Evolutionary conservation across 1,284 basidiomycete species (phyloP), one percentile per base, ranked within the genome.

Genomic region (Cryptococcus deneoformans): DNA sequence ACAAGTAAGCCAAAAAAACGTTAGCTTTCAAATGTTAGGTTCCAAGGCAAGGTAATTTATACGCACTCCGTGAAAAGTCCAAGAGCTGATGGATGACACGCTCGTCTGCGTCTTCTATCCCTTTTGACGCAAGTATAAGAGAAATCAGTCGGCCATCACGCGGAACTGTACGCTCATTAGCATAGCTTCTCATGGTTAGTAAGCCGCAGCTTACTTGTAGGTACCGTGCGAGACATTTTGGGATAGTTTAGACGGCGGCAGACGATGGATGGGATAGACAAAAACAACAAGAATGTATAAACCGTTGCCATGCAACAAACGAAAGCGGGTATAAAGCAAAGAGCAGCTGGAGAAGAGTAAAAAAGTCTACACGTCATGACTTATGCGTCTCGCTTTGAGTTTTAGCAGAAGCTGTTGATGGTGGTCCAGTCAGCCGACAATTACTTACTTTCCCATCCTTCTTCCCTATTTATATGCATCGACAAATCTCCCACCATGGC

Each of bases 31-130:
- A 45, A 14, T 10, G 14, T 6, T 8, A 7, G 43, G 24, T 11
- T n/a, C 16, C n/a, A 7, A 24, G 43, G 24, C 5, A 7, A 6
- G 39, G 34, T 34, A 45, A 46, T 20, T 29, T 46, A 16, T 16
- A 56, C 80, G 58, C 54, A 78, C 95, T 83, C 75, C 97, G 88
- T 0, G 95, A 87, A 74, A 99, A 97, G 78, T 99, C 95, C 55
- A 98, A 85, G 5, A 99, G 84, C 74, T 97, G 94, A 67, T 95
- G 89, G 1, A 99, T 83, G 2, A 98, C 95, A 2, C 88, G 88
- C 6, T 94, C 93, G 67, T 98, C 93, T 6, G 89, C 87, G 78
- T 98, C 94, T 62, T 92, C 87, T 0, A 98, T 87, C 4, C 95
- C 93, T n/a, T 92, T 92, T 0, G 92, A 89, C 3, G 94, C 90